These are phyloP conservation scores for Moesziomyces parantarcticus DNA, from an alignment of 1,284 basidiomycete species.

Conservation along the genomic window DNA sequence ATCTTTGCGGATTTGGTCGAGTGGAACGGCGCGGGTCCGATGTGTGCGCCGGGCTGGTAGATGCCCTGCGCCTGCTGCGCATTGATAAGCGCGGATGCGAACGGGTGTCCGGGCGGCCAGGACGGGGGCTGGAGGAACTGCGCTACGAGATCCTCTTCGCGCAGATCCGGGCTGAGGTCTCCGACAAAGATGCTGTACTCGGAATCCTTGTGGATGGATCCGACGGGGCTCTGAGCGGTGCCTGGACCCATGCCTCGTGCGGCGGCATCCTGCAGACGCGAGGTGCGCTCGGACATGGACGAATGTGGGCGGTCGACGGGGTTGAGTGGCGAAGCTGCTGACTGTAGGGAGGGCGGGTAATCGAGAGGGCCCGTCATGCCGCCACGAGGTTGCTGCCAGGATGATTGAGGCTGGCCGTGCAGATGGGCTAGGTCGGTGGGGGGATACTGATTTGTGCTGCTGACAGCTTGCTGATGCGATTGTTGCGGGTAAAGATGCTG, in stretches of 20 bases:
- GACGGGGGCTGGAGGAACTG: conserved; percentile 61
- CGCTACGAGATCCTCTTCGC: conserved; percentile 60
- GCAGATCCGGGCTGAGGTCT: conserved; percentile 56
- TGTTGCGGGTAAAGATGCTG: conserved; percentile 1
- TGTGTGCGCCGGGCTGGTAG: conserved; percentile 45
- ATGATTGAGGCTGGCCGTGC: conserved; percentile 11
- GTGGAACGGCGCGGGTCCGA: conserved; percentile 58
- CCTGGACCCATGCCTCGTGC: conserved; percentile 15
- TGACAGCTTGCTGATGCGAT: conserved; percentile 8
- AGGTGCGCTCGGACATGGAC: conserved; percentile 40
- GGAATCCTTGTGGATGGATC: conserved; percentile 32
- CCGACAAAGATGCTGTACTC: conserved; percentile 62
- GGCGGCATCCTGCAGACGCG: conserved; percentile 7
- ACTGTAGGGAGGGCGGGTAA: conserved; percentile 27
- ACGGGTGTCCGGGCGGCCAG: conserved; percentile 59
- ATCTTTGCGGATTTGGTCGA: conserved; percentile 61
- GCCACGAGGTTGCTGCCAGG: conserved; percentile 27
- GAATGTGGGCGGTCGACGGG: conserved; percentile 41
- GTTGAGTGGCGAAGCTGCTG: conserved; percentile 7
- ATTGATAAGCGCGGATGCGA: conserved; percentile 54
- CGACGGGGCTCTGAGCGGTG: conserved; percentile 29
- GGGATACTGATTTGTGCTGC: conserved; percentile 5
- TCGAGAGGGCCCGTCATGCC: conserved; percentile 40
- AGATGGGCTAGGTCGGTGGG: conserved; percentile 4
- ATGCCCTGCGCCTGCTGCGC: conserved; percentile 58